phyloP scores from a whole-genome alignment of 805 yeast species.

The Ogataea pini region DNA sequence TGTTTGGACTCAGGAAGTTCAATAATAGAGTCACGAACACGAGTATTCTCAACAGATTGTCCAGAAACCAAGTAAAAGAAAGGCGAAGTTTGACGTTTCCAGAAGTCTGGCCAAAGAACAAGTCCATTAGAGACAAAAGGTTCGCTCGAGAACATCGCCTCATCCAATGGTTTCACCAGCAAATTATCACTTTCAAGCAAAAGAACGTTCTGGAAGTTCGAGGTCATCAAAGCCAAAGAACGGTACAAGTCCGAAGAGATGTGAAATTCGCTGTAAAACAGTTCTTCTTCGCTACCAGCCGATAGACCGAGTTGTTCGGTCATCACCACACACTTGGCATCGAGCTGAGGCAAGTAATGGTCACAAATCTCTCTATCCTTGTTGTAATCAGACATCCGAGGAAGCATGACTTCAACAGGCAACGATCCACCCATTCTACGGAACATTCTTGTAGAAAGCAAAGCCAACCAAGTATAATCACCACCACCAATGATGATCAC shows the following conservation, averaged over 20 bases:
- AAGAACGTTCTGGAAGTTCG: slow-evolving; percentile 48
- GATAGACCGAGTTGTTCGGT: slow-evolving; percentile 48
- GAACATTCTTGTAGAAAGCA: slow-evolving; percentile 51
- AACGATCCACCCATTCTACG: slow-evolving; percentile 48
- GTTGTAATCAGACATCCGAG: slow-evolving; percentile 41
- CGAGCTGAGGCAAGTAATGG: slow-evolving; percentile 41
- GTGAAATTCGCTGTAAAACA: slow-evolving; percentile 42
- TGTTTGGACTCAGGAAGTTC: slow-evolving; percentile 24
- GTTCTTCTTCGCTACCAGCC: slow-evolving; percentile 34
- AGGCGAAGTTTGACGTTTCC: slow-evolving; percentile 78
- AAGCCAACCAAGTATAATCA: slow-evolving; percentile 56
- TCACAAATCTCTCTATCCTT: slow-evolving; percentile 50
- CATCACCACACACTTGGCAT: slow-evolving; percentile 62
- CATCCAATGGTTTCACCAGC: slow-evolving; percentile 42
- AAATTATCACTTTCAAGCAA: slow-evolving; percentile 48
- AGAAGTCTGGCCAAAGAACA: slow-evolving; percentile 79
- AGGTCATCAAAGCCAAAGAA: slow-evolving; percentile 43
- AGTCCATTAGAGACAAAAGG: slow-evolving; percentile 55
- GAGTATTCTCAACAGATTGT: slow-evolving; percentile 37
- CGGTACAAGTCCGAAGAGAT: slow-evolving; percentile 37
- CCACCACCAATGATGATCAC: slow-evolving; percentile 75
- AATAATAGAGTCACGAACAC: slow-evolving; percentile 35
- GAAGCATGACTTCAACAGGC: slow-evolving; percentile 49
- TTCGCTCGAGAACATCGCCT: slow-evolving; percentile 40
- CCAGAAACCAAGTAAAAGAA: slow-evolving; percentile 63